These are phyloP conservation scores for Monilinia polystroma DNA, from an alignment of 2,329 filamentous ascomycete species.

Conservation along the genomic window DNA sequence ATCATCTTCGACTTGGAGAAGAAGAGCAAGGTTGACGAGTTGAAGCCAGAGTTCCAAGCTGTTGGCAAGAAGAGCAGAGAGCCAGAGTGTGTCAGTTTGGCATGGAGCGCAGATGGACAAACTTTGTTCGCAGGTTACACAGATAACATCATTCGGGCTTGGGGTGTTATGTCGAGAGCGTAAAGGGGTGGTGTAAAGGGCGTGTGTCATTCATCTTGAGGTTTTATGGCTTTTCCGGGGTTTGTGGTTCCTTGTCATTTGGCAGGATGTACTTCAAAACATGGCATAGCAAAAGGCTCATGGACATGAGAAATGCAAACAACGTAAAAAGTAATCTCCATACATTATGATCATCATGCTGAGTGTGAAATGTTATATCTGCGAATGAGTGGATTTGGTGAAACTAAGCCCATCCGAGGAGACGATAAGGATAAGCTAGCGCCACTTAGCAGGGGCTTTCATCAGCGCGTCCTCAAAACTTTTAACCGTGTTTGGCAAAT, in stretches of 20 bases:
- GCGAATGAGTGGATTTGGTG: neutral
- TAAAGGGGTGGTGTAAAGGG: constrained; percentile 48
- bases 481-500: constrained; percentile 1
- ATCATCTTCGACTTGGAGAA: constrained; percentile 99
- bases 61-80: constrained; percentile 99
- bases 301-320: constrained; percentile 35
- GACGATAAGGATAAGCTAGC: constrained; percentile 3
- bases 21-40: constrained; percentile 99
- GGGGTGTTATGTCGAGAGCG: constrained; percentile 95
- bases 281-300: constrained; percentile 39
- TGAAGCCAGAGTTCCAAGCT: constrained; percentile 96
- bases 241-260: constrained; percentile 38
- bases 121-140: constrained; percentile 99
- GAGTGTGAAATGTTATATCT: constrained; percentile 3
- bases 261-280: constrained; percentile 40
- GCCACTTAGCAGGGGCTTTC: constrained; percentile 4
- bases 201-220: constrained; percentile 36
- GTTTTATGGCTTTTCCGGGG: constrained; percentile 38
- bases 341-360: constrained; percentile 11
- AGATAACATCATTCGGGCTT: constrained; percentile 97
- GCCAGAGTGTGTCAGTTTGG: constrained; percentile 95
- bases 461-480: constrained; percentile 6
- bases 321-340: constrained; percentile 24
- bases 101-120: constrained; percentile 98
- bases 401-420: neutral